A percentile compares a stretch with the other conserved stretches of the same genome.
Conservation (phyloP, 1,284 basidiomycete genomes). For the Thecaphora frezii region DNA sequence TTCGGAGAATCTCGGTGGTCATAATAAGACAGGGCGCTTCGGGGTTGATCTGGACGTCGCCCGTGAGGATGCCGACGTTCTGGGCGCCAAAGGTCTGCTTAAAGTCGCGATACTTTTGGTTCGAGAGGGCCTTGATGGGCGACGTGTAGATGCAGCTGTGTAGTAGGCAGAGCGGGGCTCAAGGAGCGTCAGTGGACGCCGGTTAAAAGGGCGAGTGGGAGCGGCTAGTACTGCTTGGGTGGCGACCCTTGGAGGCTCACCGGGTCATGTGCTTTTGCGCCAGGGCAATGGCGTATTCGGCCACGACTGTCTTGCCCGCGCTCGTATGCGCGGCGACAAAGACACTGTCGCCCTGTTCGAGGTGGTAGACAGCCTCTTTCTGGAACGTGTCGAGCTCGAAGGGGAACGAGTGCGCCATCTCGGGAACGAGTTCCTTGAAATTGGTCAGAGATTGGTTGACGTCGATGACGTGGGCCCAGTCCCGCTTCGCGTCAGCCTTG, state of each 20-base stretch:
- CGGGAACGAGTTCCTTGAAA: constrained; percentile 82
- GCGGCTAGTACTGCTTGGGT: too few species aligned
- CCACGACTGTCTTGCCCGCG: constrained; percentile 99
- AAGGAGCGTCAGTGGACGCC: too few species aligned
- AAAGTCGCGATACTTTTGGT: constrained; percentile 99
- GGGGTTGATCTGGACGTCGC: constrained; percentile 98
- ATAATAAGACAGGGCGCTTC: constrained; percentile 92
- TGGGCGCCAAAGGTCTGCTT: constrained; percentile 90
- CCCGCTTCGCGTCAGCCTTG: constrained; percentile 67
- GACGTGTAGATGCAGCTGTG: constrained; percentile 90
- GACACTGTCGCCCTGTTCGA: constrained; percentile 95
- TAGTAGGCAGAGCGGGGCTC: too few species aligned
- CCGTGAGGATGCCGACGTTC: constrained; percentile 93
- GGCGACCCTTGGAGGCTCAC: constrained; percentile 32
- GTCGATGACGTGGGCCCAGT: constrained; percentile 97
- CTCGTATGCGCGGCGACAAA: constrained; percentile 99
- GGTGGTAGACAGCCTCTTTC: constrained; percentile 95
- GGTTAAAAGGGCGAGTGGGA: too few species aligned
- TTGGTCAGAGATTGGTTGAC: constrained; percentile 85
- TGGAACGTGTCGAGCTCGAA: constrained; percentile 89
- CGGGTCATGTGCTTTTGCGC: constrained; percentile 98
- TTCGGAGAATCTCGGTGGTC: constrained; percentile 91
- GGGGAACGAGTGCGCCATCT: constrained; percentile 80
- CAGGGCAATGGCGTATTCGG: constrained; percentile 95
- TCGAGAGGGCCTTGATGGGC: constrained; percentile 97